Evolutionary conservation across 2,329 filamentous ascomycete species (phyloP).

Genomic region (Hypoxylon sp.): DNA sequence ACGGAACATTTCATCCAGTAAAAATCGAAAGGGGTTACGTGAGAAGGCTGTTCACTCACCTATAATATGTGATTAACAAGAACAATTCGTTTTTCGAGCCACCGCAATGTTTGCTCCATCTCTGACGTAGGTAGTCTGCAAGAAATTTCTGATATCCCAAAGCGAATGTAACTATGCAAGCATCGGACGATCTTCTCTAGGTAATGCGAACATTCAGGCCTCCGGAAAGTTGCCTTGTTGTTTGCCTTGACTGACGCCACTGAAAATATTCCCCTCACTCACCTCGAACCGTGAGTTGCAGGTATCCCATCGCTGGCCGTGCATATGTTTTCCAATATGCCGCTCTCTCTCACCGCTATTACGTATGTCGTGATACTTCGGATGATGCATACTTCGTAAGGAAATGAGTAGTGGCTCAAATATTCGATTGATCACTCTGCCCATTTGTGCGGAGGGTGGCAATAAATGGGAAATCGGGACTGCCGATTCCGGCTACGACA

Average conservation of each 20-base stretch:
- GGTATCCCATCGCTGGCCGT: conserved; percentile 13
- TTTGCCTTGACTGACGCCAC: conserved; percentile 25
- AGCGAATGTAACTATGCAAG: background rate
- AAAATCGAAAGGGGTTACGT: background rate
- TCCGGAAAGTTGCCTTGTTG: conserved; percentile 18
- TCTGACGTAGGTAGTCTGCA: background rate
- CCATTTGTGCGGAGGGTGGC: conserved; percentile 12
- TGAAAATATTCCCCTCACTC: conserved; percentile 1
- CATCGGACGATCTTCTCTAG: conserved; percentile 17
- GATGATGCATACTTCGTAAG: conserved; percentile 11
- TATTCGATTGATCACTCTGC: conserved; percentile 1
- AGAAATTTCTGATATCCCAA: background rate
- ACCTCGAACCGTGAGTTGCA: background rate
- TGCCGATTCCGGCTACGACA: conserved; percentile 16
- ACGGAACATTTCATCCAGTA: background rate
- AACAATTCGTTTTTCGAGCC: background rate
- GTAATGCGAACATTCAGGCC: conserved; percentile 2
- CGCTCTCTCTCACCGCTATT: conserved; percentile 28
- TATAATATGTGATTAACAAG: background rate
- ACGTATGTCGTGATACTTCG: conserved; percentile 21
- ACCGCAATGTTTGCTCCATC: background rate
- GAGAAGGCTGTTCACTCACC: background rate
- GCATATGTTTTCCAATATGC: background rate
- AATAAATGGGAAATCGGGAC: conserved; percentile 3
- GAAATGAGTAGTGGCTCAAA: background rate